Evolutionary conservation across 331 rosid genomes (phyloP).

Genomic region (Pyracantha coccinea): DNA sequence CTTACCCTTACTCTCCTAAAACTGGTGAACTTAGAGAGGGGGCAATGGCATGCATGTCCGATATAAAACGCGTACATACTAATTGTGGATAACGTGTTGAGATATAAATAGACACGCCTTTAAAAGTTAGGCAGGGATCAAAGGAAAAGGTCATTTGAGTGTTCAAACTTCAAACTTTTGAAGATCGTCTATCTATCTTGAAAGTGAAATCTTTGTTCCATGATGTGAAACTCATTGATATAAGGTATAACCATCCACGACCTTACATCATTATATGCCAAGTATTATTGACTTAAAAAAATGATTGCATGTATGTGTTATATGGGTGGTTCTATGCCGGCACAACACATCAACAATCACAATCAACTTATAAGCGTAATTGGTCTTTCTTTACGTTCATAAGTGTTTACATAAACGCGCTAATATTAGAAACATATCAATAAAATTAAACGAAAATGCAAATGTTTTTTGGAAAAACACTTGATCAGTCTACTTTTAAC

Average conservation of each 20-base stretch:
- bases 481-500: too few relatives aligned
- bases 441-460: too few relatives aligned
- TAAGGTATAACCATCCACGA: not conserved
- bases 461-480: too few relatives aligned
- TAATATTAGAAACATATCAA: too few relatives aligned
- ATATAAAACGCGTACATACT: not conserved
- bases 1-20: too few relatives aligned
- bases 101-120: not conserved
- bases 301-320: not conserved
- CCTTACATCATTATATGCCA: not conserved
- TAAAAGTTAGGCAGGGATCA: constrained; percentile 26
- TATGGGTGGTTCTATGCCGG: too few relatives aligned
- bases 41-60: not conserved
- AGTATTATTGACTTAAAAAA: not conserved
- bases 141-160: constrained; percentile 7
- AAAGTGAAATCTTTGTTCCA: not conserved
- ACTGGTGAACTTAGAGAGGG: too few relatives aligned
- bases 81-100: not conserved
- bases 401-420: too few relatives aligned
- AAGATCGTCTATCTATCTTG: not conserved
- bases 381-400: too few relatives aligned
- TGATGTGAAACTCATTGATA: not conserved
- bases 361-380: too few relatives aligned
- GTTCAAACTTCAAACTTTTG: not conserved
- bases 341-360: too few relatives aligned